These are phyloP conservation scores for Cyberlindnera mycetangii DNA, from an alignment of 805 yeast genomes.

Conservation along the genomic window DNA sequence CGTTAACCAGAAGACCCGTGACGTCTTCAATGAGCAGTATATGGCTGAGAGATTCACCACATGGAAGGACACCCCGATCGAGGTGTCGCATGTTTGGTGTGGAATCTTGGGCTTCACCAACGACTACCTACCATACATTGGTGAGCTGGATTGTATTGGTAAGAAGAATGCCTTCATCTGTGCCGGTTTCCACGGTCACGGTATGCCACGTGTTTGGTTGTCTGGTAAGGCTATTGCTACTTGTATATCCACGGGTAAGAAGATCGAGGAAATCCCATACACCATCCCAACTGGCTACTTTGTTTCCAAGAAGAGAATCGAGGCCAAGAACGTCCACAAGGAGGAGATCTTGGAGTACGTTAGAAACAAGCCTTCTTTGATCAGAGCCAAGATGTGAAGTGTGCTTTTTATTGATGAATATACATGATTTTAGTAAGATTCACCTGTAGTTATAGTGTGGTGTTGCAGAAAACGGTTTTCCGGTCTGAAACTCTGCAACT, in stretches of 20 bases:
- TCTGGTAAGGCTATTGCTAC: constrained; percentile 39
- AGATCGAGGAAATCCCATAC: constrained; percentile 15
- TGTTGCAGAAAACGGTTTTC: no score
- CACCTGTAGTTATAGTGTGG: no score
- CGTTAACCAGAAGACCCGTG: constrained; percentile 25
- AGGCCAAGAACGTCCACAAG: constrained; percentile 12
- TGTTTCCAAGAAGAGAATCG: constrained; percentile 21
- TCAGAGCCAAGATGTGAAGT: background rate
- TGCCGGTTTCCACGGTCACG: constrained; percentile 52
- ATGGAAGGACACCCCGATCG: constrained; percentile 31
- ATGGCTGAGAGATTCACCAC: constrained; percentile 33
- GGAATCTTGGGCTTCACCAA: constrained; percentile 47
- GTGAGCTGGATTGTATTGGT: constrained; percentile 32
- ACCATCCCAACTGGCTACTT: constrained; percentile 21
- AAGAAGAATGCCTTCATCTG: constrained; percentile 34
- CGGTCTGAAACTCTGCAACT: no score
- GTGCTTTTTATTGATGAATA: no score
- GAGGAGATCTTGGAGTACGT: constrained; percentile 10
- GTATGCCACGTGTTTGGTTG: constrained; percentile 46
- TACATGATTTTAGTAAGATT: background rate
- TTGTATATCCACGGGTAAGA: constrained; percentile 17
- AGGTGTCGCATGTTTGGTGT: constrained; percentile 36
- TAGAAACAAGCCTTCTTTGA: constrained; percentile 4
- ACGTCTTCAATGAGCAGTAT: constrained; percentile 27
- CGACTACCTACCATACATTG: constrained; percentile 42